Evolutionary conservation across 2,329 filamentous ascomycete genomes (phyloP).

Genomic region (Phoma sp.): DNA sequence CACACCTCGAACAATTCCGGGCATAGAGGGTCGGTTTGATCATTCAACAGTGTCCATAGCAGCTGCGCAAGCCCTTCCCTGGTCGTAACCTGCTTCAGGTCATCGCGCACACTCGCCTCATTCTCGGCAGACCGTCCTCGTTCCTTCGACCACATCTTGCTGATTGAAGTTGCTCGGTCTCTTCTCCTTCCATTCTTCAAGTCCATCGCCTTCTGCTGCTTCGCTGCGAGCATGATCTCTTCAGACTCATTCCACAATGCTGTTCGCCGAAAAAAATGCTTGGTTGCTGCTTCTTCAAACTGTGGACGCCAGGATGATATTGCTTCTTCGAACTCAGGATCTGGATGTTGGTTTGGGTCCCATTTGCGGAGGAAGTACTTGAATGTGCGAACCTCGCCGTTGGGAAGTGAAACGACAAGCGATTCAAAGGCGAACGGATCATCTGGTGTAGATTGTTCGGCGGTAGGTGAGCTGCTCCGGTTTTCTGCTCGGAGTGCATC

Average conservation of each 20-base stretch:
- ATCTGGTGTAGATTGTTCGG: conserved; percentile 12
- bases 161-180: conserved; percentile 16
- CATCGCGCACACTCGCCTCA: conserved; percentile 11
- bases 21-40: conserved; percentile 14
- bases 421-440: conserved; percentile 26
- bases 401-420: conserved; percentile 18
- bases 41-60: conserved; percentile 32
- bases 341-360: conserved; percentile 22
- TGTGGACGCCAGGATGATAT: conserved; percentile 11
- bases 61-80: conserved; percentile 36
- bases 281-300: conserved; percentile 29
- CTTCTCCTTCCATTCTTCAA: conserved; percentile 17
- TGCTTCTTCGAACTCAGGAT: conserved; percentile 26
- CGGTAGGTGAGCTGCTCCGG: conserved; percentile 10
- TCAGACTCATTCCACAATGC: conserved; percentile 29
- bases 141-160: conserved; percentile 25
- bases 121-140: conserved; percentile 10
- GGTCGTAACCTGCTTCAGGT: conserved; percentile 33
- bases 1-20: conserved; percentile 23
- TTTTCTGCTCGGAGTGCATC: conserved; percentile 15
- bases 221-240: conserved; percentile 22
- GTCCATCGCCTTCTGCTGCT: conserved; percentile 20
- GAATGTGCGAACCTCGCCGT: conserved; percentile 33
- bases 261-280: conserved; percentile 33
- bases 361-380: conserved; percentile 30